phyloP scores from a whole-genome alignment of 169 alveolate species.

The Plasmodium malariae region DNA sequence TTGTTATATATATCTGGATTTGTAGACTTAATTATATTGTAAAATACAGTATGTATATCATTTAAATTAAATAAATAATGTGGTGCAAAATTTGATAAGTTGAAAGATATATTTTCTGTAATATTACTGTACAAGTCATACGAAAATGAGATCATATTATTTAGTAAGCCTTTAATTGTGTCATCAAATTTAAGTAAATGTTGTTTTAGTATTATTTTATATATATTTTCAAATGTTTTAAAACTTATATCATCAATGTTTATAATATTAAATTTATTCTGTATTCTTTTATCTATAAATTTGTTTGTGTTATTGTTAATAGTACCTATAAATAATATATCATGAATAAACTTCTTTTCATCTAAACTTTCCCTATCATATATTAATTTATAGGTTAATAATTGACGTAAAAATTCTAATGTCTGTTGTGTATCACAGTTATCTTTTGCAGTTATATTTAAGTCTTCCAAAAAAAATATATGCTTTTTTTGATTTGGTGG shows the following conservation, averaged over 20 bases:
- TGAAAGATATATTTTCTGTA: slow-evolving; percentile 68
- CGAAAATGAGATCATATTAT: slow-evolving; percentile 90
- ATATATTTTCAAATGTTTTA: slow-evolving; percentile 90
- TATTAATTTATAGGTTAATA: slow-evolving; percentile 90
- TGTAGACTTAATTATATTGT: slow-evolving; percentile 53
- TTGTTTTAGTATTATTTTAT: slow-evolving; percentile 88
- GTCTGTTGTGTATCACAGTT: slow-evolving; percentile 96
- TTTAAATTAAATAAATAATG: slow-evolving; percentile 93
- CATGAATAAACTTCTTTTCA: slow-evolving; percentile 93
- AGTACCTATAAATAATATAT: slow-evolving; percentile 94
- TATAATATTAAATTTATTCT: slow-evolving; percentile 93
- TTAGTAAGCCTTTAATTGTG: slow-evolving; percentile 85
- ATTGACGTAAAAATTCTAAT: slow-evolving; percentile 91
- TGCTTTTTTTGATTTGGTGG: slow-evolving; percentile 94
- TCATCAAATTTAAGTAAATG: slow-evolving; percentile 92
- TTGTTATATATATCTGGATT: slow-evolving; percentile 67
- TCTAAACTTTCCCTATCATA: slow-evolving; percentile 94
- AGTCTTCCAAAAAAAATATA: slow-evolving; percentile 95
- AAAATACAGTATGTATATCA: slow-evolving; percentile 83
- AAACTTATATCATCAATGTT: slow-evolving; percentile 90
- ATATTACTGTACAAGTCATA: slow-evolving; percentile 87
- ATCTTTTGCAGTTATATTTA: slow-evolving; percentile 96
- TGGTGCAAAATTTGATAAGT: slow-evolving; percentile 90
- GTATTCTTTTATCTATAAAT: slow-evolving; percentile 93
- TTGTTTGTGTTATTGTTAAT: slow-evolving; percentile 96